Percentiles rank a stretch among this genome's conserved stretches.
Evolutionary conservation across 768 basidiomycete species (phyloP).

Genomic region (Daedalea quercina): DNA sequence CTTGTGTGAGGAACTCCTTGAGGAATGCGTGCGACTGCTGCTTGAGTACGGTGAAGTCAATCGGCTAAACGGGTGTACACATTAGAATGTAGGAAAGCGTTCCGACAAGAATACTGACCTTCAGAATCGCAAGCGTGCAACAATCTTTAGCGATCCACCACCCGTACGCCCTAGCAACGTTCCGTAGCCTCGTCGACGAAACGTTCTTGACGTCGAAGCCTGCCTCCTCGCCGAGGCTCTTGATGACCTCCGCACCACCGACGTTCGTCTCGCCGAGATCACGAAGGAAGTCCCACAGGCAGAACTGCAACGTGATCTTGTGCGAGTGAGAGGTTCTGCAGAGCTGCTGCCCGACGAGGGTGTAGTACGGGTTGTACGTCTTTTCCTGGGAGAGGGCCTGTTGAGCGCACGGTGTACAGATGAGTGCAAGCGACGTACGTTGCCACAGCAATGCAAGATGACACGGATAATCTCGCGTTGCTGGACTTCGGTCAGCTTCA

Average conservation of each 20-base stretch:
- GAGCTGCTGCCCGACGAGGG: conserved; percentile 80
- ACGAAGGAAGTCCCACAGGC: conserved; percentile 93
- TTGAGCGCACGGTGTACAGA: conserved; percentile 2
- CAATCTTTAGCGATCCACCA: conserved; percentile 93
- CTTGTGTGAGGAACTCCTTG: conserved; percentile 55
- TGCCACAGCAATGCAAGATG: conserved; percentile 85
- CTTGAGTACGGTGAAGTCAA: conserved; percentile 79
- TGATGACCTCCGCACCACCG: conserved; percentile 73
- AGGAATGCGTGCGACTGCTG: conserved; percentile 61
- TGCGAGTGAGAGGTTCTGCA: conserved; percentile 75
- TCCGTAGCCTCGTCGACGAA: conserved; percentile 50
- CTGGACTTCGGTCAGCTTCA: conserved; percentile 82
- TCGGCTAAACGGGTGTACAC: conserved; percentile 47
- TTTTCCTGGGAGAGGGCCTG: conserved; percentile 56
- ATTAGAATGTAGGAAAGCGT: background rate
- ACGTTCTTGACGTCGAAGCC: conserved; percentile 43
- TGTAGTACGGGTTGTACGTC: conserved; percentile 92
- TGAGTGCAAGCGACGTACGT: conserved; percentile 41
- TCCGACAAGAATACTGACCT: conserved; percentile 43
- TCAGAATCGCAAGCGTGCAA: conserved; percentile 68
- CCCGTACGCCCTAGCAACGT: conserved; percentile 79
- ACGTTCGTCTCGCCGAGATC: conserved; percentile 81
- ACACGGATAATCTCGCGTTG: conserved; percentile 95
- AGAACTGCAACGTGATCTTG: conserved; percentile 91
- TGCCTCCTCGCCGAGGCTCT: conserved; percentile 44